Base-by-base conservation (phyloP, 2,329 filamentous ascomycete species). In the Exophiala aquamarina region DNA sequence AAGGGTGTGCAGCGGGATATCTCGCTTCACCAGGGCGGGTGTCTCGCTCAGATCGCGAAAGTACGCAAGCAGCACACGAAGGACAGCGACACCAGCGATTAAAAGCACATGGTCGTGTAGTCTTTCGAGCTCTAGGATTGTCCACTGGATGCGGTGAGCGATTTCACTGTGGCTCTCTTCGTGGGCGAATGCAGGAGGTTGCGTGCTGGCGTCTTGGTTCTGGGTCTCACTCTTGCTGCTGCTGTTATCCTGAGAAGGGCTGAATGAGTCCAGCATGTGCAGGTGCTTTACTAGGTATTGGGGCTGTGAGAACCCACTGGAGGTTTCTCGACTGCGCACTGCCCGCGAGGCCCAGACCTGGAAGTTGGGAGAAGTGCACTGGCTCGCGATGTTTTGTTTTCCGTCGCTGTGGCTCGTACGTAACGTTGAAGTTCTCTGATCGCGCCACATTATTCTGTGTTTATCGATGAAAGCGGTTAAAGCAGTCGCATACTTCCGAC, bases 91-190 rank as follows among this genome's bases (percentile, higher is more conserved):
- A 67, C 97, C 93, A 23, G 88, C 89, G 58, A 97, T 86, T 59
- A 98, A 84, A 51, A 97, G 76, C 44, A 95, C 84, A 68, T 97
- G 92, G 61, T 98, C 93, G 21, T 89, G 94, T 75, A 95, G 96
- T 50, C 93, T 86, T 74, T 98, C 93, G 50, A 96, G 84, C 72
- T 98, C 93, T 41, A 94, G 86, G 54, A 98, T 95, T 7, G 14
- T 34, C 13, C 13, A 34, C 32, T 34, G 13, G 11, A 26, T 26
- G 11, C 23, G 23, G 23, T 26, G 23, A 26, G 23, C 23, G 23
- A 26, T 26, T 11, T 26, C 23, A 26, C 23, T 26, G 23, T 26
- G 23, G 11, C 23, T 26, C 11, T 26, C 23, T 26, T 26, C 6
- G 11, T 26, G 6, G 11, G 6, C 23, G 23, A 6, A 6, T 11